Conservation (phyloP, 2,329 filamentous ascomycete genomes). For the Pseudogymnoascus sp. region DNA sequence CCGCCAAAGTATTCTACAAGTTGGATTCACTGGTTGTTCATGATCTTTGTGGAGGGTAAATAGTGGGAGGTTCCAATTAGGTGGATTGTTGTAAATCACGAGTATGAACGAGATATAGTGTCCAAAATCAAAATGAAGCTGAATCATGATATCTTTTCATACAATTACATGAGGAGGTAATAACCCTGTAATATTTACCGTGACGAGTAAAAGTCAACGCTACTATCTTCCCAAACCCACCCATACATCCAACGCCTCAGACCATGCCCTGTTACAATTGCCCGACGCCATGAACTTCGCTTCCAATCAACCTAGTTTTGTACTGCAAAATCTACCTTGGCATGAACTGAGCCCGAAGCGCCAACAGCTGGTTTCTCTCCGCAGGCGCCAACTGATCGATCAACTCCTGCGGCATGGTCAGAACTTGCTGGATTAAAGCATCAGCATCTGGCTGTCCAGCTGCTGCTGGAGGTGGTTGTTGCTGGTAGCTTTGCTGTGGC, state of each 20-base stretch:
- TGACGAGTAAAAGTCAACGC: neutral
- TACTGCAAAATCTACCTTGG: neutral
- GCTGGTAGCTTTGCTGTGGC: conserved; percentile 34
- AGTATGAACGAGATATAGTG: neutral
- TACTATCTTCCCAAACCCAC: neutral
- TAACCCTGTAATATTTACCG: neutral
- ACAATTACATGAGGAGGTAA: neutral
- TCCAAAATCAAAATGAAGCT: neutral
- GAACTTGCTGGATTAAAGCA: conserved; percentile 69
- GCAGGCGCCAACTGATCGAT: conserved; percentile 71
- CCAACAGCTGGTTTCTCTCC: conserved; percentile 71
- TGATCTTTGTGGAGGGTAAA: neutral
- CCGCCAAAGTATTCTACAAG: neutral
- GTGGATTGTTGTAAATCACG: neutral
- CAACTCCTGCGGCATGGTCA: conserved; percentile 69
- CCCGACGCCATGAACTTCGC: neutral
- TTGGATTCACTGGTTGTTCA: neutral
- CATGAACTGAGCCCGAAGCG: conserved; percentile 58
- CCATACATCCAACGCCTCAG: neutral
- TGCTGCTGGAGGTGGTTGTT: conserved; percentile 32
- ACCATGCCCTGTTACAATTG: conserved; percentile 1
- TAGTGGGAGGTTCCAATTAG: neutral
- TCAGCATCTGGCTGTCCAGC: conserved; percentile 50
- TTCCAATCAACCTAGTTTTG: neutral
- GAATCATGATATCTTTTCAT: neutral